phyloP scores from a whole-genome alignment of 2,329 filamentous ascomycete genomes.

The Aureobasidium sp. region DNA sequence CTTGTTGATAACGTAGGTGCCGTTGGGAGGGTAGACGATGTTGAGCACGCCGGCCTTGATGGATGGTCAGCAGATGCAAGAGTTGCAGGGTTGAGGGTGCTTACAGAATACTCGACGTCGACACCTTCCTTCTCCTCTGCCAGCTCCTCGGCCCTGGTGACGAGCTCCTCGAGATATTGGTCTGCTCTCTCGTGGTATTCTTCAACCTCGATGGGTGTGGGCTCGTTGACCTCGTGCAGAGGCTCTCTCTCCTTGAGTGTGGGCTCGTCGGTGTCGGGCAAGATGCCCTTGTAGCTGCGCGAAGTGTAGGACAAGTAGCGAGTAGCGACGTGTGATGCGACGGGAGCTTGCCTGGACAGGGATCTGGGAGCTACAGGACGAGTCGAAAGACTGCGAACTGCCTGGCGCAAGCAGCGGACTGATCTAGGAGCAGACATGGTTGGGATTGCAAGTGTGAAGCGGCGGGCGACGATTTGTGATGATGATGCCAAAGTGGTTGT shows the following conservation, averaged over 20 bases:
- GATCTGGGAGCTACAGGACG: constrained; percentile 7
- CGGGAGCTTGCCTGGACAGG: constrained; percentile 1
- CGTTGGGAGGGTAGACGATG: constrained; percentile 58
- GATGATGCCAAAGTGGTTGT: not conserved
- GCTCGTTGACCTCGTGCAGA: constrained; percentile 35
- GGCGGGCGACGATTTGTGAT: not conserved
- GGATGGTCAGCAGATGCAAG: constrained; percentile 7
- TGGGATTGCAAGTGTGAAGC: not conserved
- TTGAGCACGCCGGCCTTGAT: constrained; percentile 75
- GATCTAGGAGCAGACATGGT: constrained; percentile 22
- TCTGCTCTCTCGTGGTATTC: constrained; percentile 75
- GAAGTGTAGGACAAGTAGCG: constrained; percentile 12
- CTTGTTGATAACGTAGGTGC: constrained; percentile 94
- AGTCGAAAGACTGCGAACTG: constrained; percentile 17
- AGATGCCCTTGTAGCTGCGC: constrained; percentile 26
- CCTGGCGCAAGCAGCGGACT: constrained; percentile 20
- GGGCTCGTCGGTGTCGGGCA: constrained; percentile 35
- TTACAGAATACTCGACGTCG: constrained; percentile 83
- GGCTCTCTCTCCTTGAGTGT: constrained; percentile 31
- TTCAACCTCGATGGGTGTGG: constrained; percentile 58
- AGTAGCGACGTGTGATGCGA: constrained; percentile 12
- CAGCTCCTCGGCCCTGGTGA: constrained; percentile 58
- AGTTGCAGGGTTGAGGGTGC: not conserved
- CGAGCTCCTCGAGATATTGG: constrained; percentile 57
- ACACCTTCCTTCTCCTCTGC: constrained; percentile 67